Percentiles rank a stretch among this genome's conserved stretches.
phyloP scores from a whole-genome alignment of 352 stramenopile species.

The Phytophthora pinifolia region DNA sequence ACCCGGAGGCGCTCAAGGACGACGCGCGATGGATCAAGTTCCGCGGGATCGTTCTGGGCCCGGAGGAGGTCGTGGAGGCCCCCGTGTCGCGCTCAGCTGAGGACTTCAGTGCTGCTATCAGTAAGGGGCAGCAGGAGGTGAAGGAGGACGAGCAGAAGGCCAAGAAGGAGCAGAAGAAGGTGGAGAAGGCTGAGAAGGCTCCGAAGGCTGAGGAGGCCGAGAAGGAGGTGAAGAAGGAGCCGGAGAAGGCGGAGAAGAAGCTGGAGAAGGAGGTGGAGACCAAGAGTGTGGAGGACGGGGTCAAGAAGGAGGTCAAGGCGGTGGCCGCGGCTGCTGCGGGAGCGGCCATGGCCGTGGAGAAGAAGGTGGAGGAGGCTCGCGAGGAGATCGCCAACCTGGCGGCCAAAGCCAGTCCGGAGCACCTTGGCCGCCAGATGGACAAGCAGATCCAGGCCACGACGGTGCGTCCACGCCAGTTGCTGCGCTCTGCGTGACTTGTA shows the following conservation, averaged over 20 bases:
- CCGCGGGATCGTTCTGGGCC: slow-evolving; percentile 66
- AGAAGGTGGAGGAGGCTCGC: slow-evolving; percentile 70
- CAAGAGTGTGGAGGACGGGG: slow-evolving; percentile 27
- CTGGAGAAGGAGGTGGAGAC: slow-evolving; percentile 29
- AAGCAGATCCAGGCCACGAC: slow-evolving; percentile 72
- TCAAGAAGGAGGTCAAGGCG: slow-evolving; percentile 39
- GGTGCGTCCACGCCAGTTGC: slow-evolving; percentile 24
- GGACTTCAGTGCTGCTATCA: slow-evolving; percentile 51
- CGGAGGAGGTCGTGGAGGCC: slow-evolving; percentile 11
- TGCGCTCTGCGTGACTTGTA: background rate
- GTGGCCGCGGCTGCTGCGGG: slow-evolving; percentile 22
- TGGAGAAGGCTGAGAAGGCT: slow-evolving; percentile 19
- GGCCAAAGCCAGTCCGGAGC: slow-evolving; percentile 43
- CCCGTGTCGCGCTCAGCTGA: slow-evolving; percentile 32
- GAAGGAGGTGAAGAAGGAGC: slow-evolving; percentile 21
- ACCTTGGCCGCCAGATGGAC: slow-evolving; percentile 48
- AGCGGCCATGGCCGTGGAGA: slow-evolving; percentile 42
- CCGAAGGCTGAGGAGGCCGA: background rate
- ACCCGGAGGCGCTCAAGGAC: slow-evolving; percentile 56
- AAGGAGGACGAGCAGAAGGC: slow-evolving; percentile 27
- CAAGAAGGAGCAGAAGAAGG: slow-evolving; percentile 19
- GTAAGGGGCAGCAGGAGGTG: slow-evolving; percentile 37
- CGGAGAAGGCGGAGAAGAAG: slow-evolving; percentile 21
- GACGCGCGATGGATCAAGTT: slow-evolving; percentile 75
- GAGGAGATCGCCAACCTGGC: slow-evolving; percentile 63